Evolutionary conservation across 1,139 yeast species (phyloP), one percentile per base, ranked within the genome.

Genomic region (Torulaspora pretoriensis): DNA sequence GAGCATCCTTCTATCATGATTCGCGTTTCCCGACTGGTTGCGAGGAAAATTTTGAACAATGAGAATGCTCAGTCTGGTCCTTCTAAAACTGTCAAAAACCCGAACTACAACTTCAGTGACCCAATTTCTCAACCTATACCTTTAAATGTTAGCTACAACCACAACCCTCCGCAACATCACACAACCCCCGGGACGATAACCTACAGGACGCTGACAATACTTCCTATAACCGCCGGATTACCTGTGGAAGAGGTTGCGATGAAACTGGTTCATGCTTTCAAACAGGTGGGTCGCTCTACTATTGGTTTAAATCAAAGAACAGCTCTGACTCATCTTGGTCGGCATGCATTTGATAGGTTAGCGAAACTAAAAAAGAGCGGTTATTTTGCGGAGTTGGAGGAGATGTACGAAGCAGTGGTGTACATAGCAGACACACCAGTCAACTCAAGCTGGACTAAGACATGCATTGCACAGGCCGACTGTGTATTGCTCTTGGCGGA

Each of bases 381-480:
- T 0, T 87, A 84, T 59, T 83, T 92, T 59, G 87, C 96, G 0
- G 95, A 89, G 53, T 72, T 92, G 46, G 98, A 92, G 70, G 97
- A 90, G 58, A 78, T 80, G 51, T 87, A 82, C 61, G 88, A 90
- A 56, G 84, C 90, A 2, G 84, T 92, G 5, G 79, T 92, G 3
- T 92, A 92, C 59, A 80, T 92, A 17, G 92, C 95, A 30, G 97
- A 92, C 58, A 81, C 96, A 0, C 75, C 86, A 1, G 79, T 85
- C 2, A 81, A 81, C 52, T 86, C 96, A 0, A 76, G 81, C 26
- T 92, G 98, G 98, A 88, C 97, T 0, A 77, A 80, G 8, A 87
- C 96, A 0, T 92, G 98, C 64, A 84, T 92, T 39, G 80, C 94
- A 4, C 97, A 90, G 64, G 97, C 96, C 9, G 98, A 92, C 64